Conservation (phyloP, 257 asterid species). For the Haberlea rhodopensis region DNA sequence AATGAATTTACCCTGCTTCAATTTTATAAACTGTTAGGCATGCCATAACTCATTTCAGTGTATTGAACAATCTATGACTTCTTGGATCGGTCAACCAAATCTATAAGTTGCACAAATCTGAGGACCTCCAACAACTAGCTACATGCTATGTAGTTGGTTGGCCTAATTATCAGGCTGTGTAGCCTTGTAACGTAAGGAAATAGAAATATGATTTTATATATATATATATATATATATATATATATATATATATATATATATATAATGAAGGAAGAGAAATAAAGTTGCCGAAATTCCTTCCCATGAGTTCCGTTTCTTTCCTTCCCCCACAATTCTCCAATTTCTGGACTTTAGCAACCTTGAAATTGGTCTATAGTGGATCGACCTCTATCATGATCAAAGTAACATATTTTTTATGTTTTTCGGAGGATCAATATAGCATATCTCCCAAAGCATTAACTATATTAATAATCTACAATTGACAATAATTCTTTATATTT, state of each 20-base stretch:
- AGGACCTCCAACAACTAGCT: constrained; percentile 4
- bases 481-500: constrained; percentile 4
- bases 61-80: constrained; percentile 13
- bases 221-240: too few relatives aligned
- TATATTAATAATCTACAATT: neutral
- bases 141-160: neutral
- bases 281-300: neutral
- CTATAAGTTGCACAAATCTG: neutral
- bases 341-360: neutral
- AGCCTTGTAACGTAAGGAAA: neutral
- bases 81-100: constrained; percentile 8
- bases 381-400: neutral
- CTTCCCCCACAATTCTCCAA: neutral
- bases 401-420: neutral
- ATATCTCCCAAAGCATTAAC: constrained; percentile 6
- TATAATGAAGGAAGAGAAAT: neutral
- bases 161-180: neutral
- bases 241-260: too few relatives aligned
- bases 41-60: constrained; percentile 1
- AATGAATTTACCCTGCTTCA: neutral
- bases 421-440: neutral
- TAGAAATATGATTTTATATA: too few relatives aligned
- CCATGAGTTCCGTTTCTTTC: neutral
- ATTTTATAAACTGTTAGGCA: neutral
- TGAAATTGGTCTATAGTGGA: neutral